phyloP scores from a whole-genome alignment of 148 eudicot species.

The Rhododendron mucronatum region DNA sequence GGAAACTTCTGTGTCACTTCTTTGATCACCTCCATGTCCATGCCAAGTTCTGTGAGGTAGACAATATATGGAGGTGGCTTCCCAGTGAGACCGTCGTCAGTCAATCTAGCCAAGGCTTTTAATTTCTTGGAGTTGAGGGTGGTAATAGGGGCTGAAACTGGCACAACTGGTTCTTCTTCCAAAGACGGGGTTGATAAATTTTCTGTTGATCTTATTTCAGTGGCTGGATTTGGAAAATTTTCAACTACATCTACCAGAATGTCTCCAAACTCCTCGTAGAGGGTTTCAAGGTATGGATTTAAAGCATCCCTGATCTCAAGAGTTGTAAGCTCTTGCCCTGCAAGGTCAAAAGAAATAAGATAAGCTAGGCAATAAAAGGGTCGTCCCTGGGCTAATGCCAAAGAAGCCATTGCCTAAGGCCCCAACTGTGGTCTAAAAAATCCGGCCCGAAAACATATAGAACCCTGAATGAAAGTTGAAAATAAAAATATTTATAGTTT shows the following conservation, averaged over 20 bases:
- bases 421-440: neutral
- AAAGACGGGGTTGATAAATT: conserved; percentile 27
- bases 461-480: neutral
- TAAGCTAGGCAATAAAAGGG: neutral
- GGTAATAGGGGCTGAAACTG: conserved; percentile 27
- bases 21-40: conserved; percentile 59
- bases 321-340: conserved; percentile 88
- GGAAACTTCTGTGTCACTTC: conserved; percentile 61
- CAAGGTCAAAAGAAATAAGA: conserved; percentile 9
- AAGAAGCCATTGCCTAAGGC: neutral
- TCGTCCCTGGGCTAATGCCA: neutral
- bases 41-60: conserved; percentile 73
- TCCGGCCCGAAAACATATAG: neutral
- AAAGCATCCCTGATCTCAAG: conserved; percentile 82
- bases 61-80: conserved; percentile 25
- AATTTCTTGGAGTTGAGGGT: conserved; percentile 40
- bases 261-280: conserved; percentile 52
- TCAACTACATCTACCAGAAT: conserved; percentile 54
- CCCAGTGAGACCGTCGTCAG: neutral
- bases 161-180: conserved; percentile 27
- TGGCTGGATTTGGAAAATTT: conserved; percentile 54
- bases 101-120: conserved; percentile 57
- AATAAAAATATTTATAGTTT: neutral
- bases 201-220: conserved; percentile 31
- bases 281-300: conserved; percentile 61